Percentiles rank a stretch among this genome's conserved stretches.
Conservation (phyloP, 768 basidiomycete species). For the Lyophyllum shimeji region DNA sequence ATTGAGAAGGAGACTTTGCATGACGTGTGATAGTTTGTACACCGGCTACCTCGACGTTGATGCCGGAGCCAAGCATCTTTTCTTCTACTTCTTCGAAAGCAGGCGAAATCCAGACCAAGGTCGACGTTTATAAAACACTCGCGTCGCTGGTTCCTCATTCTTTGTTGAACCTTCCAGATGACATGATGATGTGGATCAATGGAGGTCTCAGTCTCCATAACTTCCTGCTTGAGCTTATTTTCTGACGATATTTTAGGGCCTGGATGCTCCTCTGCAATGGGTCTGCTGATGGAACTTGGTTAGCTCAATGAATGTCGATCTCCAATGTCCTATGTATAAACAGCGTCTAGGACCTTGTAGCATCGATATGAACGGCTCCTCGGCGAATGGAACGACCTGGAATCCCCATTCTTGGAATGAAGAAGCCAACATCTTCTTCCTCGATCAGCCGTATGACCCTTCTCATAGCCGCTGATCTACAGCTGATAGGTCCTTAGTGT, state of each 20-base stretch:
- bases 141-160: slow-evolving; percentile 2
- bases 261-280: slow-evolving; percentile 53
- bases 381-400: slow-evolving; percentile 60
- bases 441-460: slow-evolving; percentile 55
- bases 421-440: slow-evolving; percentile 69
- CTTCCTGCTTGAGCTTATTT: not conserved
- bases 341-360: slow-evolving; percentile 33
- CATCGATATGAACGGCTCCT: slow-evolving; percentile 57
- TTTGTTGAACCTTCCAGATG: slow-evolving; percentile 34
- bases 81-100: slow-evolving; percentile 79
- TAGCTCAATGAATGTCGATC: slow-evolving; percentile 29
- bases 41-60: slow-evolving; percentile 43
- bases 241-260: slow-evolving; percentile 40
- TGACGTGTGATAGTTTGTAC: slow-evolving; percentile 27
- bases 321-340: not conserved
- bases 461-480: not conserved
- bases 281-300: slow-evolving; percentile 73
- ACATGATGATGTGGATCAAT: slow-evolving; percentile 73
- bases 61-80: slow-evolving; percentile 58
- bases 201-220: slow-evolving; percentile 37
- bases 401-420: slow-evolving; percentile 68
- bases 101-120: slow-evolving; percentile 55
- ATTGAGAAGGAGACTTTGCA: slow-evolving; percentile 1
- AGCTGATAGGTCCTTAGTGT: slow-evolving; percentile 35
- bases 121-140: slow-evolving; percentile 31